phyloP scores from a whole-genome alignment of 257 asterid species.

The Petrea volubilis region DNA sequence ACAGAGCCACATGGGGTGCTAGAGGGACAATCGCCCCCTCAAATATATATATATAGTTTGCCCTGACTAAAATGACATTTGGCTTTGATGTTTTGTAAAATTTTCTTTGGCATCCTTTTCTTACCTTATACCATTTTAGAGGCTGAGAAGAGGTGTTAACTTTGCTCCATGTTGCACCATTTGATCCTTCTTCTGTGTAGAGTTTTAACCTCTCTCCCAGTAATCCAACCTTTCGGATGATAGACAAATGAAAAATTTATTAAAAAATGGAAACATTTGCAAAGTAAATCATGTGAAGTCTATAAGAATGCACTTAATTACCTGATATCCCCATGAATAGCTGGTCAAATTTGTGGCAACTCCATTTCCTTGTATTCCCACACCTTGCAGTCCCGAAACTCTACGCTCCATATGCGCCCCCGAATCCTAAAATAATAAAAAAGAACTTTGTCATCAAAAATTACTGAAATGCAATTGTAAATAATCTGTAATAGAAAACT shows the following conservation, averaged over 20 bases:
- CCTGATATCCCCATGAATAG: slow-evolving; percentile 77
- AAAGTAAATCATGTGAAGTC: neutral
- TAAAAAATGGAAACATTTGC: neutral
- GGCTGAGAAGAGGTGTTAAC: slow-evolving; percentile 45
- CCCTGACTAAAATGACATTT: too few relatives aligned
- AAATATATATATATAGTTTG: too few relatives aligned
- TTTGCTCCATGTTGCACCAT: slow-evolving; percentile 45
- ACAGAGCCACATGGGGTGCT: too few relatives aligned
- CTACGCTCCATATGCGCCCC: slow-evolving; percentile 75
- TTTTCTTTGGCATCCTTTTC: too few relatives aligned
- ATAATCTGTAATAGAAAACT: neutral
- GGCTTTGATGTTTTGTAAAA: too few relatives aligned
- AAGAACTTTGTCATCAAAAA: neutral
- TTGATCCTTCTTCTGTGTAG: slow-evolving; percentile 52
- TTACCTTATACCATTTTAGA: slow-evolving; percentile 92
- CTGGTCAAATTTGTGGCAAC: slow-evolving; percentile 32
- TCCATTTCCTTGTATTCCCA: slow-evolving; percentile 38
- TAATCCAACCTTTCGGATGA: slow-evolving; percentile 66
- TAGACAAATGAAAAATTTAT: slow-evolving; percentile 2
- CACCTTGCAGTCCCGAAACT: slow-evolving; percentile 50
- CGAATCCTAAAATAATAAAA: slow-evolving; percentile 54
- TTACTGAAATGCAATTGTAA: neutral
- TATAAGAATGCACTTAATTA: slow-evolving; percentile 14
- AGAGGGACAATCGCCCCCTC: too few relatives aligned
- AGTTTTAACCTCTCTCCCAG: slow-evolving; percentile 61